Base-by-base conservation (phyloP, 495 filamentous ascomycete genomes). In the Aspergillus avenaceus region DNA sequence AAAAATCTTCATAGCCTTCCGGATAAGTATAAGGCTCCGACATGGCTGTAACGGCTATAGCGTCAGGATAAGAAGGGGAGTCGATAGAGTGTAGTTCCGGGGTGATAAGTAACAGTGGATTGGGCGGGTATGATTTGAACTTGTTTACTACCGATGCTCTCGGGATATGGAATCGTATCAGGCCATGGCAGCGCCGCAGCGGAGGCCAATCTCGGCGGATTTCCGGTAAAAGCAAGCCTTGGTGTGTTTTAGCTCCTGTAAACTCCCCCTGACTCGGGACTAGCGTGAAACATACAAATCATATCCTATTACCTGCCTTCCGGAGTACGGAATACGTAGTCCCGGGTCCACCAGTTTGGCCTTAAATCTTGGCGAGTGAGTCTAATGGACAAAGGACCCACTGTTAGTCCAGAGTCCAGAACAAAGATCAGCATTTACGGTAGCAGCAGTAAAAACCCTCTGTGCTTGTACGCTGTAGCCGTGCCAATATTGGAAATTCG, bases 211-310 rank as follows among this genome's bases (percentile, higher is more conserved):
- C 7, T 44, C 41, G 25, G 41, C 4, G 1, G n/a, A 44, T 29
- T 19, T 44, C 25, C 41, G 41, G 13, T 25, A 44, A 16, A 28
- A 16, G 29, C 41, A 44, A 28, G 6, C 24, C 41, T 27, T 21
- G 13, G 41, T 26, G 25, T 27, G 13, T 46, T 28, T 46, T 29
- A 28, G 5, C 44, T 34, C 8, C 24, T 36, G 32, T 46, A 46
- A 29, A 23, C 28, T 46, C 18, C 14, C 32, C 4, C 32, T 52
- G 42, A 43, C 47, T 42, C 43, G 50, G 41, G 32, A 41, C 23
- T 52, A 32, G 50, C 50, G 42, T 46, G 49, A 16, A 31, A 29
- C 31, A 29, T 16, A 24, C 46, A 52, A 16, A 52, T 52, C 46
- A 46, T 23, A 22, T 24, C 13, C 21, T 7, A 22, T 49, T n/a